phyloP scores from a whole-genome alignment of 345 rosid genomes.

The Citrus trifoliata region DNA sequence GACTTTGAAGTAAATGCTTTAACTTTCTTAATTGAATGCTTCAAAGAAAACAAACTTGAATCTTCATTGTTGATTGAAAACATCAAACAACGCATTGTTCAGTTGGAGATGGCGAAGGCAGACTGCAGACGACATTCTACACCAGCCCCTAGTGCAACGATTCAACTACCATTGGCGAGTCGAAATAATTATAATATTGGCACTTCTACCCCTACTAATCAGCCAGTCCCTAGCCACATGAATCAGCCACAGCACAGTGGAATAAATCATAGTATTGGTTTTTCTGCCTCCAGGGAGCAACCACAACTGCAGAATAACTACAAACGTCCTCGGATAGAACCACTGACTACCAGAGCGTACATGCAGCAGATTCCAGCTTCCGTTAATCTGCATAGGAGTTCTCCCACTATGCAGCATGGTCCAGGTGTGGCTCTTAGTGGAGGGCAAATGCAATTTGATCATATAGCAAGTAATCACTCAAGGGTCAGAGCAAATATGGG shows the following conservation, averaged over 20 bases:
- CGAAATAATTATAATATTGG: background rate
- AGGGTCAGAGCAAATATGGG: background rate
- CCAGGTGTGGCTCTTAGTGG: background rate
- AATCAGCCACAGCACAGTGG: background rate
- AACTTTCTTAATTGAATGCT: slow-evolving; percentile 20
- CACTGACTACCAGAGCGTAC: background rate
- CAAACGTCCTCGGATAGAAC: slow-evolving; percentile 23
- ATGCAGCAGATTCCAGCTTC: background rate
- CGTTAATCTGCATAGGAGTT: background rate
- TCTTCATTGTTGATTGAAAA: background rate
- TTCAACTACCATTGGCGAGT: background rate
- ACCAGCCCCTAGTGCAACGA: background rate
- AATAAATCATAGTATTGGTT: background rate
- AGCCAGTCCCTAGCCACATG: background rate
- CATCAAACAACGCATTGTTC: slow-evolving; percentile 2
- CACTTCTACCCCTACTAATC: background rate
- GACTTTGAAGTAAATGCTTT: slow-evolving; percentile 18
- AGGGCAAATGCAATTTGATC: background rate
- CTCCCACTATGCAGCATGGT: too few species aligned
- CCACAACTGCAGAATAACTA: background rate
- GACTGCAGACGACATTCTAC: background rate
- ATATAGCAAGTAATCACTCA: background rate
- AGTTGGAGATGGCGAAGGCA: slow-evolving; percentile 16
- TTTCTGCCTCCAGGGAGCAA: background rate
- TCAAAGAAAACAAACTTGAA: slow-evolving; percentile 21